These are phyloP conservation scores for Colletotrichum somersetense DNA, from an alignment of 2,329 filamentous ascomycete species.

Conservation along the genomic window DNA sequence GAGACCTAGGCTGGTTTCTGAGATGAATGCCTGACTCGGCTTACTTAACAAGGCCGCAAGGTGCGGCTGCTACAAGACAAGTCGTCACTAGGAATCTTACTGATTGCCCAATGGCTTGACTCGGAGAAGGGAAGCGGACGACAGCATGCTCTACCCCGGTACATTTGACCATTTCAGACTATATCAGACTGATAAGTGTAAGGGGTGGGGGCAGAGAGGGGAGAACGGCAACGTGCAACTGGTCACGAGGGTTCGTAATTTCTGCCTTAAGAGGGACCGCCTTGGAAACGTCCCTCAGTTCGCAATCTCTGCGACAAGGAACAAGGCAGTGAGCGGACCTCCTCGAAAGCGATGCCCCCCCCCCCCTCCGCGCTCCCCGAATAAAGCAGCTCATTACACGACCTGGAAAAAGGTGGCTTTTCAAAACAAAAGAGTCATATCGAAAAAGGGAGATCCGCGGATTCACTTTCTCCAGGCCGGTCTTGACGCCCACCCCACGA, in stretches of 20 bases:
- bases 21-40: conserved; percentile 18
- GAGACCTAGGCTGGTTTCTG: conserved; percentile 16
- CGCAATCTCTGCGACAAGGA: conserved; percentile 27
- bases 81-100: conserved; percentile 4
- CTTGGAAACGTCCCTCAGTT: too few species aligned
- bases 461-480: not conserved
- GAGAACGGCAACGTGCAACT: conserved; percentile 26
- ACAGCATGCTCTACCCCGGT: not conserved
- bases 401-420: not conserved
- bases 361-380: not conserved
- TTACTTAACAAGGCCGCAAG: conserved; percentile 3
- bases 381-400: conserved; percentile 16
- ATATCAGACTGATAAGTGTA: not conserved
- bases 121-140: conserved; percentile 9
- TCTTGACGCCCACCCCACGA: not conserved
- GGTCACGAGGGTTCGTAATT: conserved; percentile 22
- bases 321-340: conserved; percentile 5
- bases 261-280: not conserved
- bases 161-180: not conserved
- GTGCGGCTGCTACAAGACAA: conserved; percentile 15
- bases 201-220: not conserved
- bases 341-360: conserved; percentile 2
- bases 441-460: not conserved
- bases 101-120: conserved; percentile 13
- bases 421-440: not conserved